Percentiles rank a stretch among this genome's conserved stretches.
These are phyloP conservation scores for Leccinum olivaceoglutinosum DNA, from an alignment of 1,284 basidiomycete genomes.

Conservation along the genomic window DNA sequence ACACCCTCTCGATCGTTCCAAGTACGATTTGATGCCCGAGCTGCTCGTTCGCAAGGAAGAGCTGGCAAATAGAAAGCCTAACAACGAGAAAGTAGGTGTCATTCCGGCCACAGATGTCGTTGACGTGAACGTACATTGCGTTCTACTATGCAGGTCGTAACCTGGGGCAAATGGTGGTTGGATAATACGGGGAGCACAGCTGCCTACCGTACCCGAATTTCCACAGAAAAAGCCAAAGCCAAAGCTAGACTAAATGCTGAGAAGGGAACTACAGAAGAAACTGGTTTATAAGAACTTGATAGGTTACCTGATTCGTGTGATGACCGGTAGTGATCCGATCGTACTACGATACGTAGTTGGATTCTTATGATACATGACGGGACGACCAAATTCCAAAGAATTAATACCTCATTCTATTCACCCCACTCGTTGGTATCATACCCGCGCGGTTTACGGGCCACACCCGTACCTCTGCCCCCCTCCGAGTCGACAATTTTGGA, in stretches of 20 bases:
- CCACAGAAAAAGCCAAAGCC: conserved; percentile 8
- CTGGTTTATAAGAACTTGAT: neutral
- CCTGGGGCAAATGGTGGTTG: conserved; percentile 16
- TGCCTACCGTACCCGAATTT: conserved; percentile 12
- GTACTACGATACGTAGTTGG: neutral
- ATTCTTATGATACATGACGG: too few relatives aligned
- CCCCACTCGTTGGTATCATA: too few relatives aligned
- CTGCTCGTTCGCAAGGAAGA: conserved; percentile 4
- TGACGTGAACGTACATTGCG: neutral
- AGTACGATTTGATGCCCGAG: conserved; percentile 14
- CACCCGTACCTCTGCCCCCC: too few relatives aligned
- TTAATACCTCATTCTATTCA: too few relatives aligned
- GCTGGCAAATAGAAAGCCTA: neutral
- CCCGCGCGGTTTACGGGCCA: too few relatives aligned
- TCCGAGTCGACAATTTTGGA: too few relatives aligned
- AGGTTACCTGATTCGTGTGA: neutral
- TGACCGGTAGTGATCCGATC: neutral
- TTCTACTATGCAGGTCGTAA: neutral
- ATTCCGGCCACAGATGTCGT: neutral
- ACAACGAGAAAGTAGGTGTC: neutral
- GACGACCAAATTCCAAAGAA: too few relatives aligned
- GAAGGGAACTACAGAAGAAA: neutral
- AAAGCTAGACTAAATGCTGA: neutral
- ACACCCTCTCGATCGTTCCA: conserved; percentile 16
- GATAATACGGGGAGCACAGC: conserved; percentile 16